Percentiles rank a stretch among this genome's conserved stretches.
These are phyloP conservation scores for Sporothrix pseudoabietina DNA, from an alignment of 2,329 filamentous ascomycete genomes.

Conservation along the genomic window DNA sequence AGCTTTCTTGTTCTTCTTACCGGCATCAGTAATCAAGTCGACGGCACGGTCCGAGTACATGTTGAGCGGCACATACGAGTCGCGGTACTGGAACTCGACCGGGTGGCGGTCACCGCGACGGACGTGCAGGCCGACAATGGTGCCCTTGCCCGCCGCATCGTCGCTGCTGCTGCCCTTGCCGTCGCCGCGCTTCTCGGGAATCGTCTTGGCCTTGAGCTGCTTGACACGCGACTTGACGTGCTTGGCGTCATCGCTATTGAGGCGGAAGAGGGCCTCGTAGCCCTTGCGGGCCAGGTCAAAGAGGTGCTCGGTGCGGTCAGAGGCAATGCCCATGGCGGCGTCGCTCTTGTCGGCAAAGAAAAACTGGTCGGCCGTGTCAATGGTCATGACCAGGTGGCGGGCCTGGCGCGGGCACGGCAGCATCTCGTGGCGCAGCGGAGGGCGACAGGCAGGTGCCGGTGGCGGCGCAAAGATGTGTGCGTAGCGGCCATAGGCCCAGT, in stretches of 20 bases:
- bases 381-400: conserved; percentile 72
- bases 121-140: conserved; percentile 72
- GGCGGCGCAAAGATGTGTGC: conserved; percentile 70
- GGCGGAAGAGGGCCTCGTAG: conserved; percentile 73
- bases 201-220: conserved; percentile 55
- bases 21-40: conserved; percentile 53
- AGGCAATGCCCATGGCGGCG: conserved; percentile 42
- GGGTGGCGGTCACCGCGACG: conserved; percentile 80
- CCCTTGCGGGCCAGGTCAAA: conserved; percentile 70
- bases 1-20: conserved; percentile 1
- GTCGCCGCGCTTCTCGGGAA: conserved; percentile 40
- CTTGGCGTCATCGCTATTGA: conserved; percentile 64
- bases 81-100: conserved; percentile 72
- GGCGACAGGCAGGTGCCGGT: conserved; percentile 65
- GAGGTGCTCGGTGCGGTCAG: conserved; percentile 44
- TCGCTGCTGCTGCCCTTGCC: conserved; percentile 36
- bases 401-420: conserved; percentile 78
- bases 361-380: conserved; percentile 64
- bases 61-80: conserved; percentile 75
- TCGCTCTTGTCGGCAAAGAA: conserved; percentile 54
- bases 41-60: conserved; percentile 64
- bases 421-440: conserved; percentile 73
- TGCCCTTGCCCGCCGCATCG: conserved; percentile 48
- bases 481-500: conserved; percentile 81
- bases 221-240: conserved; percentile 65